phyloP scores from a whole-genome alignment of 306 rosid genomes.

The Pterocarpus macrocarpus region DNA sequence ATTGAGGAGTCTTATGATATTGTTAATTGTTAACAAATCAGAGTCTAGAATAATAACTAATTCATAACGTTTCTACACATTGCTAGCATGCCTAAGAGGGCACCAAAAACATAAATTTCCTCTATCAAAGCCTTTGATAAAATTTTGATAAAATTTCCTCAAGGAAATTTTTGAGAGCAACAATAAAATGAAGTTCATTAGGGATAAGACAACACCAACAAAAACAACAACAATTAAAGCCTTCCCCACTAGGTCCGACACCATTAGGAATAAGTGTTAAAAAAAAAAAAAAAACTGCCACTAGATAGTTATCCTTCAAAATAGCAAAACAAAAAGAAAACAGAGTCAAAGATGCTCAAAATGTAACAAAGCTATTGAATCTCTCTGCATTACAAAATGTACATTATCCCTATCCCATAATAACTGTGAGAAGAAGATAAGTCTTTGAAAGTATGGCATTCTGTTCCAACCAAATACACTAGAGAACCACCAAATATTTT shows the following conservation, averaged over 20 bases:
- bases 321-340: slow-evolving; percentile 2
- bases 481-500: neutral
- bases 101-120: slow-evolving; percentile 17
- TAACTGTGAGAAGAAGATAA: neutral
- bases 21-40: slow-evolving; percentile 10
- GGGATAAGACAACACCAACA: neutral
- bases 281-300: neutral
- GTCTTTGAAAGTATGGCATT: neutral
- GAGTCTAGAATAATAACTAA: slow-evolving; percentile 8
- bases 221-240: too few species aligned
- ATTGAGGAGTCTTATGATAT: neutral
- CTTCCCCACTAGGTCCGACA: too few species aligned
- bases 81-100: slow-evolving; percentile 13
- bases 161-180: neutral
- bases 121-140: neutral
- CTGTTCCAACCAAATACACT: neutral
- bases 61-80: neutral
- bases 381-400: neutral
- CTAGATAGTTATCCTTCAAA: neutral
- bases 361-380: neutral
- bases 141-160: neutral
- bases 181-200: neutral
- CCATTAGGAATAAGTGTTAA: too few species aligned
- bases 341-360: neutral
- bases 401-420: neutral